Evolutionary conservation across 352 stramenopile genomes (phyloP), one percentile per base, ranked within the genome.

Genomic region (Globisporangium sylvaticum): DNA sequence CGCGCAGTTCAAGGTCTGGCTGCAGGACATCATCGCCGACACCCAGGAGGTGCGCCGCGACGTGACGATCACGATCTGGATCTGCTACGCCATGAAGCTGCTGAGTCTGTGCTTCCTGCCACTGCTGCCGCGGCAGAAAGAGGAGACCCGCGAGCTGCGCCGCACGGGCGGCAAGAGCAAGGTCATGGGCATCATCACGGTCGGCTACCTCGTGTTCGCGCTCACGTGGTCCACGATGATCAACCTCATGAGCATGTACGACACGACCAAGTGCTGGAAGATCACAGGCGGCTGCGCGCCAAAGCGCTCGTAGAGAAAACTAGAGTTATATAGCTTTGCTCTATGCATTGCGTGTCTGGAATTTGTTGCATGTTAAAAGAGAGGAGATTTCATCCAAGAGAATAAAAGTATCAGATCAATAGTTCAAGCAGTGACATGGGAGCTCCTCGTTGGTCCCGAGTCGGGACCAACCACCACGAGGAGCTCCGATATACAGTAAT

Each of bases 251-350:
- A 84, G 74, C 50, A 89, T 91, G 71, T 74, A 80, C 59, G 67
- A 74, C 5, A 64, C 50, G n/a, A 93, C 81, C 32, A 71, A 82
- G 64, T 93, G 85, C 75, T 87, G 79, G 75, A 70, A 72, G 18
- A 81, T 94, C 67, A 85, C 77, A 0, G 85, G 85, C 42, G 85
- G 83, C 4, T 89, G 79, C 32, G 76, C 72, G 27, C 74, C 73
- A 9, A 72, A 62, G 50, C 65, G 48, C 54, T 18, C 20, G 18
- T 59, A n/a, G n/a, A n/a, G n/a, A n/a, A n/a, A n/a, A n/a, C n/a
- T n/a, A n/a, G n/a, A n/a, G n/a, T n/a, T n/a, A n/a, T n/a, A n/a
- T n/a, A n/a, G n/a, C n/a, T n/a, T n/a, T n/a, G n/a, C n/a, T n/a
- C n/a, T n/a, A n/a, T n/a, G n/a, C n/a, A n/a, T n/a, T n/a, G n/a